Evolutionary conservation across 208 protist species (phyloP).

Genomic region (Endotrypanum monterogeii): DNA sequence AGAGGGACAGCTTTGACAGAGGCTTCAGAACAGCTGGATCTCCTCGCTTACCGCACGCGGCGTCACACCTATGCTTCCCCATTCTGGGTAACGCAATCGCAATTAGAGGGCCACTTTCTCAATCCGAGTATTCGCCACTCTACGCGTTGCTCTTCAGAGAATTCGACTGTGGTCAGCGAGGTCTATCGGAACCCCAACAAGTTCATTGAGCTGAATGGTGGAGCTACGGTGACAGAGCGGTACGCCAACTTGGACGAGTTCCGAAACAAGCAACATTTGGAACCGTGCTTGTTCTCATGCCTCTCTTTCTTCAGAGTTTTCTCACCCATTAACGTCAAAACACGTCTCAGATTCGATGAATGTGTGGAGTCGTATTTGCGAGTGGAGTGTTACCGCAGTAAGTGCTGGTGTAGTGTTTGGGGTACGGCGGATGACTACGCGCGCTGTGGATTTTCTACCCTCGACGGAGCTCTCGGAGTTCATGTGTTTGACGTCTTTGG

Average conservation of each 20-base stretch:
- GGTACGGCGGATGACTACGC: slow-evolving; percentile 56
- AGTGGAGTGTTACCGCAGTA: slow-evolving; percentile 32
- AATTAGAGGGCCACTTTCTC: slow-evolving; percentile 3
- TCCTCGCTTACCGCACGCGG: slow-evolving; percentile 12
- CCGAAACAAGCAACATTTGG: not conserved
- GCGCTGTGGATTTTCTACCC: slow-evolving; percentile 25
- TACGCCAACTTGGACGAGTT: slow-evolving; percentile 17
- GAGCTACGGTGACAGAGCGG: not conserved
- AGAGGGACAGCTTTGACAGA: slow-evolving; percentile 35
- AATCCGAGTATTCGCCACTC: no score
- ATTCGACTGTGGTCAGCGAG: slow-evolving; percentile 25
- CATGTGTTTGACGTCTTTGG: slow-evolving; percentile 54
- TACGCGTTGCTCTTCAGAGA: not conserved
- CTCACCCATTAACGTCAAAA: slow-evolving; percentile 53
- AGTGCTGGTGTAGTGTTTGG: slow-evolving; percentile 77
- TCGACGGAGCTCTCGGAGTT: slow-evolving; percentile 56
- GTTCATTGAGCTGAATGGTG: slow-evolving; percentile 8
- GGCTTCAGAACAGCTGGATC: slow-evolving; percentile 9
- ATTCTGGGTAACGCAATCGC: slow-evolving; percentile 57
- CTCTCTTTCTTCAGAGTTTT: slow-evolving; percentile 58
- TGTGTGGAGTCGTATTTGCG: slow-evolving; percentile 45
- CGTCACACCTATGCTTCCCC: slow-evolving; percentile 30
- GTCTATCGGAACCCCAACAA: slow-evolving; percentile 6
- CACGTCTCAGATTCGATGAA: slow-evolving; percentile 27
- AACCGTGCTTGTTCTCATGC: not conserved